Evolutionary conservation across 73 alveolate species (phyloP).

Genomic region (Uronychia setigera): DNA sequence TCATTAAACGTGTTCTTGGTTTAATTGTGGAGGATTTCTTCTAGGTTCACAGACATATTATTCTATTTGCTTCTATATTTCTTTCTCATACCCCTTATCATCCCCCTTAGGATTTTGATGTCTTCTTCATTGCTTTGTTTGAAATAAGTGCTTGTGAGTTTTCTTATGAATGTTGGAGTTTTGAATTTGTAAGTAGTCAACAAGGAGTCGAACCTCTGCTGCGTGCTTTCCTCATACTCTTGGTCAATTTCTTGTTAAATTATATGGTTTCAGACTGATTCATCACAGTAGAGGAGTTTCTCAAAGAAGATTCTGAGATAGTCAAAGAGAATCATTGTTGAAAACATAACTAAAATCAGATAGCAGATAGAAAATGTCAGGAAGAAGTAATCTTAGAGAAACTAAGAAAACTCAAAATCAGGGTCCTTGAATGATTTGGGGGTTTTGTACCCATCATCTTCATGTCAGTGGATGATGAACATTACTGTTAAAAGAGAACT

Average conservation of each 20-base stretch:
- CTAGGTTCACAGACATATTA: neutral
- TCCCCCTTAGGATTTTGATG: neutral
- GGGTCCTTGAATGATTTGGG: neutral
- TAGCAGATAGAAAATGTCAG: neutral
- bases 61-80: neutral
- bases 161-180: neutral
- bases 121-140: neutral
- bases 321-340: neutral
- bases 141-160: neutral
- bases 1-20: neutral
- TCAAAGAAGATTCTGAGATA: neutral
- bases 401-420: neutral
- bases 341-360: neutral
- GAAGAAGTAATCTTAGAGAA: neutral
- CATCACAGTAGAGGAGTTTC: neutral
- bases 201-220: neutral
- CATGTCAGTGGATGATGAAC: neutral
- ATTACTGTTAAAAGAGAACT: neutral
- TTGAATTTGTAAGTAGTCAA: neutral
- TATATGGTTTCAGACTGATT: neutral
- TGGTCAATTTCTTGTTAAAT: neutral
- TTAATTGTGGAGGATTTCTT: neutral
- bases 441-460: neutral
- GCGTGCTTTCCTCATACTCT: neutral
- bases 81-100: neutral